These are phyloP conservation scores for Claviceps fusiformis DNA, from an alignment of 2,329 filamentous ascomycete genomes.

Conservation along the genomic window DNA sequence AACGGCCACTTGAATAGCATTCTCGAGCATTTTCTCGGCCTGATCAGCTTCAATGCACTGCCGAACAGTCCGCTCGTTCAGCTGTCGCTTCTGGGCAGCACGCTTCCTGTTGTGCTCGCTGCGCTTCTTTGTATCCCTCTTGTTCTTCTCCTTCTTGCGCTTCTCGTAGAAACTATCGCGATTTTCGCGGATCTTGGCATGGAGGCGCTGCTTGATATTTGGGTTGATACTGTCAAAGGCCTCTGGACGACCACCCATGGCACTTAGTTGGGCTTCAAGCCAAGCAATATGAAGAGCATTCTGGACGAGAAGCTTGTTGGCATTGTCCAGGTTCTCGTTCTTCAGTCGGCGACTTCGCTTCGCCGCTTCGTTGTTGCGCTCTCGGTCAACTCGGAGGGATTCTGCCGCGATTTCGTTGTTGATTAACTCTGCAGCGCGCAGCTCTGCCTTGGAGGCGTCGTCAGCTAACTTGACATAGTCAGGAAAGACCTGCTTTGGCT, in stretches of 20 bases:
- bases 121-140: background rate
- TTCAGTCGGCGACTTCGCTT: constrained; percentile 20
- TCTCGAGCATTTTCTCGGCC: background rate
- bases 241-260: constrained; percentile 1
- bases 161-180: background rate
- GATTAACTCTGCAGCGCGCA: constrained; percentile 6
- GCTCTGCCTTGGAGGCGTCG: background rate
- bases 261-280: constrained; percentile 3
- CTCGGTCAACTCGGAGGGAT: constrained; percentile 14
- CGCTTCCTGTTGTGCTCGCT: constrained; percentile 2
- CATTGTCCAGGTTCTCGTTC: constrained; percentile 5
- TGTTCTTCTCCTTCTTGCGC: constrained; percentile 1
- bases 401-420: constrained; percentile 16
- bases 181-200: background rate
- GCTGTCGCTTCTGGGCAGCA: constrained; percentile 2
- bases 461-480: constrained; percentile 10
- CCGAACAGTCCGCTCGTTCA: constrained; percentile 3
- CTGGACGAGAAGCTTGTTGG: constrained; percentile 6
- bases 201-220: background rate
- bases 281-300: constrained; percentile 4
- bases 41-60: constrained; percentile 1
- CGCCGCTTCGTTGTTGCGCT: constrained; percentile 25
- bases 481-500: constrained; percentile 13
- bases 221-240: constrained; percentile 1
- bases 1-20: background rate